Percentiles rank a stretch among this genome's conserved stretches.
Evolutionary conservation across 495 filamentous ascomycete species (phyloP).

Genomic region (Penicillium arizonense): DNA sequence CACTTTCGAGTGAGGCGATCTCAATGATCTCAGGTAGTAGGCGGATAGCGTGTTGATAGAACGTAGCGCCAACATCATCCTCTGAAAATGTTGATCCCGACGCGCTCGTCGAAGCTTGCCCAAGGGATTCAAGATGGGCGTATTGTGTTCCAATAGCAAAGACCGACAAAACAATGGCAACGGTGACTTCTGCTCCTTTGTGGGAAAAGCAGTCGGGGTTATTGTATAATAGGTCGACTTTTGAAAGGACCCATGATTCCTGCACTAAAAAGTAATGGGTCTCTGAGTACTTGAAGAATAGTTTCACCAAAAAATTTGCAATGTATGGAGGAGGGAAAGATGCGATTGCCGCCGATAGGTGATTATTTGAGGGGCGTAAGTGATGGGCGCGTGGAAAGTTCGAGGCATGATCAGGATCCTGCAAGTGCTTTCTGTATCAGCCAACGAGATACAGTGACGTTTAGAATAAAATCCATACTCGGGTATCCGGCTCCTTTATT

Average conservation of each 20-base stretch:
- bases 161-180: slow-evolving; percentile 33
- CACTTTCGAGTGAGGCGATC: slow-evolving; percentile 36
- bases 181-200: slow-evolving; percentile 26
- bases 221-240: slow-evolving; percentile 27
- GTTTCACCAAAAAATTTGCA: slow-evolving; percentile 33
- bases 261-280: slow-evolving; percentile 38
- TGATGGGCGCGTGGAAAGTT: slow-evolving; percentile 30
- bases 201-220: slow-evolving; percentile 16
- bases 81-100: slow-evolving; percentile 25
- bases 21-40: slow-evolving; percentile 43
- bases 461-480: slow-evolving; percentile 12
- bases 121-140: slow-evolving; percentile 32
- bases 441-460: not conserved
- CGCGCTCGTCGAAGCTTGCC: not conserved
- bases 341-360: slow-evolving; percentile 25
- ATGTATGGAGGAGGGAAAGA: slow-evolving; percentile 38
- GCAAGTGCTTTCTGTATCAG: slow-evolving; percentile 6
- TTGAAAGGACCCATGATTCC: slow-evolving; percentile 28
- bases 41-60: slow-evolving; percentile 37
- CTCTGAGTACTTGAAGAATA: slow-evolving; percentile 39
- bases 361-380: slow-evolving; percentile 21
- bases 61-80: slow-evolving; percentile 37
- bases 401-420: slow-evolving; percentile 14
- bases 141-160: slow-evolving; percentile 47
- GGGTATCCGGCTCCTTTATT: slow-evolving; percentile 13